phyloP scores from a whole-genome alignment of 257 asterid species.

The Solanum sitiens region DNA sequence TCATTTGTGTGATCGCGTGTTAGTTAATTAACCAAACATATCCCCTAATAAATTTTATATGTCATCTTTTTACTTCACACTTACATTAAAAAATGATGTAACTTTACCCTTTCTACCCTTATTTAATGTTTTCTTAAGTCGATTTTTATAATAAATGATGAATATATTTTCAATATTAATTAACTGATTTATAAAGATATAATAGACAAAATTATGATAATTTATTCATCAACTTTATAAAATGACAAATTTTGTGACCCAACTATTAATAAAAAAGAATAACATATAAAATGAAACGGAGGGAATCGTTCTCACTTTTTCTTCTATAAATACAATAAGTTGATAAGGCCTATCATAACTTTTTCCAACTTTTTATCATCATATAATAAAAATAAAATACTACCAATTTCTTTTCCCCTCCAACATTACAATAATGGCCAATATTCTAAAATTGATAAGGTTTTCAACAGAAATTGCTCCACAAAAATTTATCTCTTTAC shows the following conservation, averaged over 20 bases:
- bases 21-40: not conserved
- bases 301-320: not conserved
- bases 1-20: not conserved
- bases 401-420: not conserved
- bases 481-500: conserved; percentile 23
- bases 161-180: no score
- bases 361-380: not conserved
- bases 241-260: no score
- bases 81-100: no score
- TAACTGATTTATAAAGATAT: no score
- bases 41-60: not conserved
- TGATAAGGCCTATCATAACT: not conserved
- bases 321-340: not conserved
- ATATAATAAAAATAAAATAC: not conserved
- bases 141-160: no score
- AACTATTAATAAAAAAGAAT: no score
- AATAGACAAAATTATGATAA: no score
- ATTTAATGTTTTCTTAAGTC: no score
- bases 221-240: no score
- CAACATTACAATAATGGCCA: conserved; percentile 17
- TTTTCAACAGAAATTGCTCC: conserved; percentile 58
- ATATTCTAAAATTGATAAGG: conserved; percentile 17
- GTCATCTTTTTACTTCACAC: no score
- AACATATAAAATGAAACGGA: no score
- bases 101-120: no score